A percentile compares a stretch with the other conserved stretches of the same genome.
phyloP scores from a whole-genome alignment of 1,284 basidiomycete species.

The Fomitiporia mediterranea region DNA sequence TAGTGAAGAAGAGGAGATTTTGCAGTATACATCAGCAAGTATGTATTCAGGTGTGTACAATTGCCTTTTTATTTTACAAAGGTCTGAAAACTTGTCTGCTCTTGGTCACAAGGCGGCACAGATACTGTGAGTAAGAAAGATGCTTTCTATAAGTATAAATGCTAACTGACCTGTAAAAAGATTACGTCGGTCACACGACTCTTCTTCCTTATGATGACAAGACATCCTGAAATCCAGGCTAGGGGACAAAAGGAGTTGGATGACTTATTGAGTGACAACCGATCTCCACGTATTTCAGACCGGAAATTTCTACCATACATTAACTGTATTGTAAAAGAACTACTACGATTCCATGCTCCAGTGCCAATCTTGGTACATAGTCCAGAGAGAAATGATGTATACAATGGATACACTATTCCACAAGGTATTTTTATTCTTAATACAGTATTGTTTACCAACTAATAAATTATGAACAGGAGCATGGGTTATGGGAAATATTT shows the following conservation, averaged over 20 bases:
- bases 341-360: conserved; percentile 28
- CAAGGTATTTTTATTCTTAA: conserved; percentile 2
- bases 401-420: conserved; percentile 7
- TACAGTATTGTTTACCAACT: conserved; percentile 8
- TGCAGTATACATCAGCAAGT: conserved; percentile 40
- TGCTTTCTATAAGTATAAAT: background rate
- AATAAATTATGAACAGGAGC: no score
- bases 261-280: conserved; percentile 19
- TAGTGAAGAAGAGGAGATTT: conserved; percentile 32
- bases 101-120: conserved; percentile 33
- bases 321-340: conserved; percentile 21
- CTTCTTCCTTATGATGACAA: conserved; percentile 28
- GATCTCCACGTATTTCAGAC: conserved; percentile 12
- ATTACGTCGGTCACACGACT: background rate
- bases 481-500: conserved; percentile 19
- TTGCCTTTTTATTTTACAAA: background rate
- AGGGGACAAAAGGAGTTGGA: conserved; percentile 43
- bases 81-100: background rate
- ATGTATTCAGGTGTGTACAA: conserved; percentile 28
- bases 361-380: background rate
- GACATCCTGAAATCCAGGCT: conserved; percentile 36
- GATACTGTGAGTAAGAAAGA: conserved; percentile 34
- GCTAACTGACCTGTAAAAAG: conserved; percentile 6
- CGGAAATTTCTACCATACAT: conserved; percentile 26
- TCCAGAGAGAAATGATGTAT: conserved; percentile 2